Percentiles rank a stretch among this genome's conserved stretches.
Conservation (phyloP, 164 flowering plant species). For the Berberis thunbergii region DNA sequence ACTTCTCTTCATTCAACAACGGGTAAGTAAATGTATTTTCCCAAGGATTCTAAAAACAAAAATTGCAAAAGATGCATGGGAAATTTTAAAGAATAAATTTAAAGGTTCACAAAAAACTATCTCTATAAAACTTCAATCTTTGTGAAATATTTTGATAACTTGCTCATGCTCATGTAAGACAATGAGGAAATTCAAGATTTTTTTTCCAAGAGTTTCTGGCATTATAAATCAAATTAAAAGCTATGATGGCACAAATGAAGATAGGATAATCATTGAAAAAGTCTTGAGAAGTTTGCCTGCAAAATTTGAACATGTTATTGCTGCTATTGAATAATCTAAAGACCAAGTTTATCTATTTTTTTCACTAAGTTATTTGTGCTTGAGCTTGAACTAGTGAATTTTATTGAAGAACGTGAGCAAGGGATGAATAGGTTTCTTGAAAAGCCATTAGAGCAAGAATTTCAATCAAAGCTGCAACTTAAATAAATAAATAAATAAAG, state of each 20-base stretch:
- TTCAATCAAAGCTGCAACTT: too few relatives aligned
- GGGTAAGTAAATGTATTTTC: conserved; percentile 6
- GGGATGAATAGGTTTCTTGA: neutral
- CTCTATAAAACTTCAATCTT: neutral
- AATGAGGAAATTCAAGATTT: neutral
- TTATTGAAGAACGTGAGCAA: conserved; percentile 6
- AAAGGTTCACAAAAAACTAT: neutral
- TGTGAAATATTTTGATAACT: conserved; percentile 12
- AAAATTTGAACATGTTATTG: conserved; percentile 10
- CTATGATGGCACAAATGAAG: conserved; percentile 3
- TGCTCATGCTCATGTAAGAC: conserved; percentile 4
- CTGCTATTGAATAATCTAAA: conserved; percentile 12
- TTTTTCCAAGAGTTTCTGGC: conserved; percentile 3
- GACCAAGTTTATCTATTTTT: neutral
- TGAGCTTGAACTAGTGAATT: conserved; percentile 8
- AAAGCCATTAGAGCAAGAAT: too few relatives aligned
- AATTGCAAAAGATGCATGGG: too few relatives aligned
- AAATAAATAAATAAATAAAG: too few relatives aligned
- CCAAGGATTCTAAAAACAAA: neutral
- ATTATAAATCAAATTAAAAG: conserved; percentile 13
- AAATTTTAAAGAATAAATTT: neutral
- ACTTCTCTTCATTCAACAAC: conserved; percentile 3
- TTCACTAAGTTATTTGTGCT: neutral
- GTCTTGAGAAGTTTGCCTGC: neutral
- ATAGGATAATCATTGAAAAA: conserved; percentile 10